phyloP scores from a whole-genome alignment of 1,284 basidiomycete genomes.

The Ceratobasidium sp. region DNA sequence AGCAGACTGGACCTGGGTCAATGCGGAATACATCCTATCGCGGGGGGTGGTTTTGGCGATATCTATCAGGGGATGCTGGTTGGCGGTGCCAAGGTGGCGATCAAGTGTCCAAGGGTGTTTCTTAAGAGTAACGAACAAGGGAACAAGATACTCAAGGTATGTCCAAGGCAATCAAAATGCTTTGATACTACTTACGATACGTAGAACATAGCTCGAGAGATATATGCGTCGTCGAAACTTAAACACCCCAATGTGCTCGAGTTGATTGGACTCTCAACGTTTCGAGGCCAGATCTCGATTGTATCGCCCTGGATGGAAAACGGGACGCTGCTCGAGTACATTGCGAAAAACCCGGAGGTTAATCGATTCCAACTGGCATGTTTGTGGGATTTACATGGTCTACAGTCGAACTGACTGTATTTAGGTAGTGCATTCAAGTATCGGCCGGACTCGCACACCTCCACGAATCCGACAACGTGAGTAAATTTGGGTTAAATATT shows the following conservation, averaged over 20 bases:
- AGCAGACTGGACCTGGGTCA: background rate
- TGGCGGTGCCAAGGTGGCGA: background rate
- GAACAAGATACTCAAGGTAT: background rate
- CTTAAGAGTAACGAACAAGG: background rate
- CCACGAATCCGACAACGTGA: slow-evolving; percentile 5
- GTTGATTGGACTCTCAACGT: background rate
- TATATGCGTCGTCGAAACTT: slow-evolving; percentile 31
- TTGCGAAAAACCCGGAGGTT: background rate
- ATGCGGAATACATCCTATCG: background rate
- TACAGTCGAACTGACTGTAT: background rate
- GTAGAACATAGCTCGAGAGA: slow-evolving; percentile 24
- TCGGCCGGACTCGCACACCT: slow-evolving; percentile 12
- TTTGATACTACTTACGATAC: background rate
- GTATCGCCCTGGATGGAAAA: slow-evolving; percentile 29
- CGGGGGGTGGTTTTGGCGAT: slow-evolving; percentile 9
- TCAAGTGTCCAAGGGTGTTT: slow-evolving; percentile 19
- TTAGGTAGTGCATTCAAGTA: slow-evolving; percentile 20
- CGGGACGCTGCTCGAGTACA: background rate
- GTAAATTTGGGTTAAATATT: background rate
- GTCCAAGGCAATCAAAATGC: background rate
- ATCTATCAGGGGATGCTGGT: background rate
- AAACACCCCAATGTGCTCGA: slow-evolving; percentile 21
- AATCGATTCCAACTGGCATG: slow-evolving; percentile 12
- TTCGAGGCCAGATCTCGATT: slow-evolving; percentile 19
- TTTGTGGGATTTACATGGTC: background rate